phyloP scores from a whole-genome alignment of 1,284 basidiomycete species.

The Microstroma glucosiphilum region DNA sequence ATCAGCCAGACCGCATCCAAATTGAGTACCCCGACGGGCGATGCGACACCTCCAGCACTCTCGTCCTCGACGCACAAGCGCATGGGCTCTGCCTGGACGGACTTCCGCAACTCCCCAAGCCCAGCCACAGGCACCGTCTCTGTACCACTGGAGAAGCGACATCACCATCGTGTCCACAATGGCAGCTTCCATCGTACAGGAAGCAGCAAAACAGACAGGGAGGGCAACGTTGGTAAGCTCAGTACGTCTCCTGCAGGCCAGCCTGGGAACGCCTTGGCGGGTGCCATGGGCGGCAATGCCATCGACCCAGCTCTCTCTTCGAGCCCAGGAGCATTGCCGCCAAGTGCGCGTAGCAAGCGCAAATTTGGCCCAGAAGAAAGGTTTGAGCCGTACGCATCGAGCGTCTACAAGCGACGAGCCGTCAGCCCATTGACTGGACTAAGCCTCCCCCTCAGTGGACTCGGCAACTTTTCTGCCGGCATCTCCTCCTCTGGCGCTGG shows the following conservation, averaged over 20 bases:
- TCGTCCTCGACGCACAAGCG: not conserved
- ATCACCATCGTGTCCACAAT: not conserved
- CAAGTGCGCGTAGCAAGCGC: not conserved
- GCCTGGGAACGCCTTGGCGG: not conserved
- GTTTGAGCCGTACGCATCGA: not conserved
- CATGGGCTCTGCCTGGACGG: slow-evolving; percentile 4
- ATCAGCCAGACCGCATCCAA: too few relatives aligned
- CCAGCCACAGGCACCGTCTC: not conserved
- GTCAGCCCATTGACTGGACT: not conserved
- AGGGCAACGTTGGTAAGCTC: not conserved
- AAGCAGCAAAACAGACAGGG: not conserved
- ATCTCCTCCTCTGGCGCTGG: not conserved
- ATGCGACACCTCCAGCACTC: slow-evolving; percentile 2
- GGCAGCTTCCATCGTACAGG: not conserved
- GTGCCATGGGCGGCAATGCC: not conserved
- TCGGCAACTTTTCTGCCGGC: not conserved
- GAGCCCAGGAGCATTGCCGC: not conserved
- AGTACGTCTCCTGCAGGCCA: not conserved
- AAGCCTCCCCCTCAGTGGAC: not conserved
- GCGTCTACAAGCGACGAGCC: not conserved
- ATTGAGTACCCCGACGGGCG: too few relatives aligned
- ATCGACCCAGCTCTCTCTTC: not conserved
- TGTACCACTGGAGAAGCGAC: not conserved
- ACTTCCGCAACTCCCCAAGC: slow-evolving; percentile 7
- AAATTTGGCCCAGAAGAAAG: not conserved